Evolutionary conservation across 306 rosid species (phyloP).

Genomic region (Quercus suber): DNA sequence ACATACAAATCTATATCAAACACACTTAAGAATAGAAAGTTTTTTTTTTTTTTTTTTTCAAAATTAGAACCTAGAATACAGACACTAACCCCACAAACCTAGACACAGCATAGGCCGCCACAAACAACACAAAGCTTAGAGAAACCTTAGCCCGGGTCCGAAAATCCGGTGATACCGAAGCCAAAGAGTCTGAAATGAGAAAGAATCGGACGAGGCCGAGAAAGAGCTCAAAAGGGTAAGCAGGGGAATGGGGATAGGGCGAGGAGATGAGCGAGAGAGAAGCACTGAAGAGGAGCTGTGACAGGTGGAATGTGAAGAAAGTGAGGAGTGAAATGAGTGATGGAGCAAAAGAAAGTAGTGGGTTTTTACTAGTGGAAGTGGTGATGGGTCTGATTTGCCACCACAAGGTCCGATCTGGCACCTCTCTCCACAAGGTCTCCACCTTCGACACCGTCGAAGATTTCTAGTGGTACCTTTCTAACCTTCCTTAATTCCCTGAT

Average conservation of each 20-base stretch:
- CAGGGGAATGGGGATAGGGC: constrained; percentile 43
- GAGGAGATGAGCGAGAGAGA: constrained; percentile 62
- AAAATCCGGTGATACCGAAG: constrained; percentile 24
- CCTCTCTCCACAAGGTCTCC: too few relatives aligned
- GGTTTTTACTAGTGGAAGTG: neutral
- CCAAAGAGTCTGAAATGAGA: constrained; percentile 33
- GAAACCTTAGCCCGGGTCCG: constrained; percentile 43
- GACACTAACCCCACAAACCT: constrained; percentile 44
- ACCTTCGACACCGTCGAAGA: too few relatives aligned
- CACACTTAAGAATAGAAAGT: too few relatives aligned
- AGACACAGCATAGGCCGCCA: constrained; percentile 34
- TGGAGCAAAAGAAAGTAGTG: constrained; percentile 29
- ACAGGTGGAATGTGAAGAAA: constrained; percentile 56
- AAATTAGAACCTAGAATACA: constrained; percentile 32
- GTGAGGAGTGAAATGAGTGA: constrained; percentile 29
- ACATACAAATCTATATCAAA: too few relatives aligned
- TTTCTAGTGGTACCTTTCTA: too few relatives aligned
- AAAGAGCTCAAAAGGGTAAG: constrained; percentile 38
- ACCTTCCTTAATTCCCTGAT: too few relatives aligned
- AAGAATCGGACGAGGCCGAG: constrained; percentile 43
- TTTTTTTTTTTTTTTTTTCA: too few relatives aligned
- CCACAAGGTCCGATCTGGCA: too few relatives aligned
- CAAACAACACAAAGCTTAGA: constrained; percentile 37
- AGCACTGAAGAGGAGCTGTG: constrained; percentile 65
- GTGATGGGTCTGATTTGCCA: neutral